phyloP scores from a whole-genome alignment of 495 filamentous ascomycete species.

The Hypoxylon fuscum region DNA sequence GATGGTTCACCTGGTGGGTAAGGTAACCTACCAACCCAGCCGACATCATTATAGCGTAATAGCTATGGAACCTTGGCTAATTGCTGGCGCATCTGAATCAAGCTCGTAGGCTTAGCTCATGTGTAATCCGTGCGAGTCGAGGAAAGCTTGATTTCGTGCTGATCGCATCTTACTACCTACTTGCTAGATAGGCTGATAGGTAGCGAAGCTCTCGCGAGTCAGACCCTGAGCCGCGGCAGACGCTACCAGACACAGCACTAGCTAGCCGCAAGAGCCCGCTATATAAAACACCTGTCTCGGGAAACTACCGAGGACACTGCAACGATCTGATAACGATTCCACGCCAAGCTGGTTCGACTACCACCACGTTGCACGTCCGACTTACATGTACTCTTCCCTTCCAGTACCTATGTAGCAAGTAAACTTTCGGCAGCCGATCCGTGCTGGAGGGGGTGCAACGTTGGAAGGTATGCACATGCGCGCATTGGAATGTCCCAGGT shows the following conservation, averaged over 20 bases:
- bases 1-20: not conserved
- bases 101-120: slow-evolving; percentile 9
- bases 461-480: slow-evolving; percentile 12
- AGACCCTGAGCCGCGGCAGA: too few relatives aligned
- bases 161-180: not conserved
- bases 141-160: too few relatives aligned
- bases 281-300: too few relatives aligned
- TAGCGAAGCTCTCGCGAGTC: too few relatives aligned
- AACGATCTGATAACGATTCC: too few relatives aligned
- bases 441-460: slow-evolving; percentile 7
- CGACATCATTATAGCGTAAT: too few relatives aligned
- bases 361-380: slow-evolving; percentile 18
- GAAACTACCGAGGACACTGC: too few relatives aligned
- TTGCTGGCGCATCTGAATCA: not conserved
- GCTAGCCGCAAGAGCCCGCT: too few relatives aligned
- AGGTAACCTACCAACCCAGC: not conserved
- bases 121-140: not conserved
- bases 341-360: slow-evolving; percentile 3
- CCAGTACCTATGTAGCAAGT: too few relatives aligned
- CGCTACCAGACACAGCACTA: too few relatives aligned
- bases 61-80: not conserved
- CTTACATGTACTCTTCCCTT: slow-evolving; percentile 6
- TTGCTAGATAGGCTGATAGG: too few relatives aligned
- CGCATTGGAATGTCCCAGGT: slow-evolving; percentile 1
- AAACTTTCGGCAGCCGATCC: slow-evolving; percentile 29